Evolutionary conservation across 768 basidiomycete species (phyloP).

Genomic region (Dacryopinax primogenitus): DNA sequence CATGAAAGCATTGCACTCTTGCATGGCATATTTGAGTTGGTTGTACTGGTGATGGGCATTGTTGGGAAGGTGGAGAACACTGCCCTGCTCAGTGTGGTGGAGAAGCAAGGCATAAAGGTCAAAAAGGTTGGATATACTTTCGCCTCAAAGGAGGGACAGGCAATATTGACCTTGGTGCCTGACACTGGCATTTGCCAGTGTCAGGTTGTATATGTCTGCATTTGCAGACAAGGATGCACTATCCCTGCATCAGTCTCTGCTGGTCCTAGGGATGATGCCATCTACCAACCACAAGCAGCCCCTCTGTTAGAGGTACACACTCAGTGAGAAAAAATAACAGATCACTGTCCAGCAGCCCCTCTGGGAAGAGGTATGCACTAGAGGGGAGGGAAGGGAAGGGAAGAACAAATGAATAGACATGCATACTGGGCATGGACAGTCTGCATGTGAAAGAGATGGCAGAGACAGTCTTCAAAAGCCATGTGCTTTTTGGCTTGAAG

Average conservation of each 20-base stretch:
- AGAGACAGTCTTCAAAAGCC: neutral
- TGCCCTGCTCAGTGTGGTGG: constrained; percentile 17
- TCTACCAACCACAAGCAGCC: too few relatives aligned
- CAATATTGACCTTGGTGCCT: constrained; percentile 9
- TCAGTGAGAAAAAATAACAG: neutral
- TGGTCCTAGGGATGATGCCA: neutral
- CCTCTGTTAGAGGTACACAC: too few relatives aligned
- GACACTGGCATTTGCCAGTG: constrained; percentile 9
- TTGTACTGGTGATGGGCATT: constrained; percentile 16
- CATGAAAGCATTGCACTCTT: constrained; percentile 22
- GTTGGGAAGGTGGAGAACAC: constrained; percentile 18
- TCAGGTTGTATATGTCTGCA: constrained; percentile 24
- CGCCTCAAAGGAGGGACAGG: constrained; percentile 14
- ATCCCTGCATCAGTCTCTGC: neutral
- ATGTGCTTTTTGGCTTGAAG: neutral
- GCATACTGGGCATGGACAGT: neutral
- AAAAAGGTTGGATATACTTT: constrained; percentile 24
- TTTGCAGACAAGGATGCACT: constrained; percentile 26
- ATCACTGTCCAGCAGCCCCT: too few relatives aligned
- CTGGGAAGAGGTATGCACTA: too few relatives aligned
- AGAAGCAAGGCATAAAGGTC: constrained; percentile 20
- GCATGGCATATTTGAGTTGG: constrained; percentile 19
- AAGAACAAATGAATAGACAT: neutral
- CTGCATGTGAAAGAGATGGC: neutral
- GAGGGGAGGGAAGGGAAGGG: neutral